phyloP scores from a whole-genome alignment of 108 stramenopile genomes.

The Craspedostauros australis region DNA sequence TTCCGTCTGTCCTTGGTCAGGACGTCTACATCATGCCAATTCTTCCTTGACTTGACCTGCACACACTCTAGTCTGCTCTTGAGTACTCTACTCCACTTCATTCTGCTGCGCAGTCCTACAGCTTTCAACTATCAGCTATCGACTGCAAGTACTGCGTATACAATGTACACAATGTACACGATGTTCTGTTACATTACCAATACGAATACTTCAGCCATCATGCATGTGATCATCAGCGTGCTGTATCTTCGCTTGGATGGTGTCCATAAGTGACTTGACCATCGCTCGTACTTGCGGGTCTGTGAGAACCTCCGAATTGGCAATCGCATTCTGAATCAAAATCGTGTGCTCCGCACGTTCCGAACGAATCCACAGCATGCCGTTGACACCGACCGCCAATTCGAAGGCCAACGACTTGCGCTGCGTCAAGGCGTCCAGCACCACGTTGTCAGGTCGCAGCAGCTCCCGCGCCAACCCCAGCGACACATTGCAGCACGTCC shows the following conservation, averaged over 20 bases:
- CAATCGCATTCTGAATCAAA: constrained; percentile 69
- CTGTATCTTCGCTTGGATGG: constrained; percentile 42
- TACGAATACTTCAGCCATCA: too few species aligned
- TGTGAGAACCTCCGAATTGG: constrained; percentile 69
- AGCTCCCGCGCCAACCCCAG: constrained; percentile 70
- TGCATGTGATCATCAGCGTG: constrained; percentile 29
- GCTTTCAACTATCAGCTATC: too few species aligned
- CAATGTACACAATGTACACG: too few species aligned
- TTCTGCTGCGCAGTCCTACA: too few species aligned
- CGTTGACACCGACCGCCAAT: constrained; percentile 76
- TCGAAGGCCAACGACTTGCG: constrained; percentile 54
- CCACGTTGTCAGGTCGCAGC: constrained; percentile 49
- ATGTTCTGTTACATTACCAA: too few species aligned
- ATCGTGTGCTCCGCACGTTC: constrained; percentile 61
- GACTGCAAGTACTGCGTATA: too few species aligned
- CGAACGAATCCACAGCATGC: constrained; percentile 73
- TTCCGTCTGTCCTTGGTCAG: too few species aligned
- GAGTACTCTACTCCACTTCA: too few species aligned
- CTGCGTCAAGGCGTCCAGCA: constrained; percentile 43
- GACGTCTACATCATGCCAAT: too few species aligned
- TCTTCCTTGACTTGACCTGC: too few species aligned
- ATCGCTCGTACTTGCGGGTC: constrained; percentile 66
- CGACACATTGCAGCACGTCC: constrained; percentile 48
- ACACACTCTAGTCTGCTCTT: too few species aligned
- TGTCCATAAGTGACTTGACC: constrained; percentile 71